Percentiles rank a stretch among this genome's conserved stretches.
These are phyloP conservation scores for Chalciporus piperatus DNA, from an alignment of 768 basidiomycete species.

Conservation along the genomic window DNA sequence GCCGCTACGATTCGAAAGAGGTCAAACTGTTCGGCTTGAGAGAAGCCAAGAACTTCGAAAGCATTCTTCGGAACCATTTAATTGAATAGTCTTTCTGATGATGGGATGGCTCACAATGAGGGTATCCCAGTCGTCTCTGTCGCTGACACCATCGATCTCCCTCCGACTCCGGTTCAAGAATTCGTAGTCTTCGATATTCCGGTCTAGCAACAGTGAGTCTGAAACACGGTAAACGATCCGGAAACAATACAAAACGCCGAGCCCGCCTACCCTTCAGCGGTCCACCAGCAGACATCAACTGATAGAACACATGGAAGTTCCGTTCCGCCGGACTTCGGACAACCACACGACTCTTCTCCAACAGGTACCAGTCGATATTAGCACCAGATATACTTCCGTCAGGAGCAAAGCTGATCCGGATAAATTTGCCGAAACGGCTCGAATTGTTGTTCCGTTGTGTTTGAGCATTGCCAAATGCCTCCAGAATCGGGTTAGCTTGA, in stretches of 20 bases:
- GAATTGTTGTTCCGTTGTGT: slow-evolving; percentile 99
- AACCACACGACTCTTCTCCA: slow-evolving; percentile 97
- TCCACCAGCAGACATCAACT: slow-evolving; percentile 77
- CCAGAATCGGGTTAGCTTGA: slow-evolving; percentile 95
- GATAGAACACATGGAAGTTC: slow-evolving; percentile 97
- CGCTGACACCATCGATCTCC: slow-evolving; percentile 95
- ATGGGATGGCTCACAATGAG: slow-evolving; percentile 52
- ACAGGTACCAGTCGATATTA: slow-evolving; percentile 97
- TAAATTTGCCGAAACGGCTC: slow-evolving; percentile 97
- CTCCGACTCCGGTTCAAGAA: slow-evolving; percentile 87
- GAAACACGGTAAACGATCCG: slow-evolving; percentile 10
- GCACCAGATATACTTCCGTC: slow-evolving; percentile 96
- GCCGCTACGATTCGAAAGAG: slow-evolving; percentile 93
- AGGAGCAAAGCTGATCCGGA: slow-evolving; percentile 90
- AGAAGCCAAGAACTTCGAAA: slow-evolving; percentile 87
- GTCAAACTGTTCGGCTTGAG: slow-evolving; percentile 79
- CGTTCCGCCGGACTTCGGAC: slow-evolving; percentile 85
- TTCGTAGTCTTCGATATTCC: slow-evolving; percentile 77
- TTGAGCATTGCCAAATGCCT: slow-evolving; percentile 98
- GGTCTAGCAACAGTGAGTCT: slow-evolving; percentile 76
- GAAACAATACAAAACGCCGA: neutral
- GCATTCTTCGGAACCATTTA: slow-evolving; percentile 51
- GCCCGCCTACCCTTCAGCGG: slow-evolving; percentile 58
- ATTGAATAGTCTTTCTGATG: slow-evolving; percentile 1
- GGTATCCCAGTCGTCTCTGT: slow-evolving; percentile 80